phyloP scores from a whole-genome alignment of 441 rosid species.

The Populus hybrid region DNA sequence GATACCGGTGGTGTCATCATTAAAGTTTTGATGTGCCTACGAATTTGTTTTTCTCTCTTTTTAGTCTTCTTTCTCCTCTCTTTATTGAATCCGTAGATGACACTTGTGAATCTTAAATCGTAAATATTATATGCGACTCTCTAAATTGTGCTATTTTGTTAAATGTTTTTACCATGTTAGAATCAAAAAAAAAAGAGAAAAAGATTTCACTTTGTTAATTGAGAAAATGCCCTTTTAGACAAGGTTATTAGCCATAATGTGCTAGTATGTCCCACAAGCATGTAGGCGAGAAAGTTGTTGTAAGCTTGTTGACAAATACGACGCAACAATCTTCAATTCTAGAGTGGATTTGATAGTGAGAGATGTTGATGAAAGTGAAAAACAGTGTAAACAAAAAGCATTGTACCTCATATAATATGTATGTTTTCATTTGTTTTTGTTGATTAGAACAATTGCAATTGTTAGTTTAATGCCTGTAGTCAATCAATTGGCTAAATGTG shows the following conservation, averaged over 20 bases:
- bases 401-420: neutral
- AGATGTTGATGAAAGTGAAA: neutral
- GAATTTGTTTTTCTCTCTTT: too few species aligned
- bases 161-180: too few species aligned
- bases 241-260: conserved; percentile 13
- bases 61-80: too few species aligned
- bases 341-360: neutral
- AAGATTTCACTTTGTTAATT: neutral
- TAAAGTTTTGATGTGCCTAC: too few species aligned
- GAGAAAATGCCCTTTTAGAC: conserved; percentile 15
- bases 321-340: conserved; percentile 12
- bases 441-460: neutral
- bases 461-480: too few species aligned
- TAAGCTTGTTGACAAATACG: conserved; percentile 30
- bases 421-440: neutral
- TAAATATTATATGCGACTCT: too few species aligned
- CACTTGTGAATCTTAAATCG: too few species aligned
- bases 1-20: too few species aligned
- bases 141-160: too few species aligned
- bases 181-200: too few species aligned
- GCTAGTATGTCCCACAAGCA: conserved; percentile 20
- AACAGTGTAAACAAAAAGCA: neutral
- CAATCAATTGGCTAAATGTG: too few species aligned
- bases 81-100: too few species aligned
- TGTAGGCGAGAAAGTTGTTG: conserved; percentile 27